Evolutionary conservation across 176 grass and related monocot genomes (phyloP), one percentile per base, ranked within the genome.

Genomic region (Saccharum spontaneum): DNA sequence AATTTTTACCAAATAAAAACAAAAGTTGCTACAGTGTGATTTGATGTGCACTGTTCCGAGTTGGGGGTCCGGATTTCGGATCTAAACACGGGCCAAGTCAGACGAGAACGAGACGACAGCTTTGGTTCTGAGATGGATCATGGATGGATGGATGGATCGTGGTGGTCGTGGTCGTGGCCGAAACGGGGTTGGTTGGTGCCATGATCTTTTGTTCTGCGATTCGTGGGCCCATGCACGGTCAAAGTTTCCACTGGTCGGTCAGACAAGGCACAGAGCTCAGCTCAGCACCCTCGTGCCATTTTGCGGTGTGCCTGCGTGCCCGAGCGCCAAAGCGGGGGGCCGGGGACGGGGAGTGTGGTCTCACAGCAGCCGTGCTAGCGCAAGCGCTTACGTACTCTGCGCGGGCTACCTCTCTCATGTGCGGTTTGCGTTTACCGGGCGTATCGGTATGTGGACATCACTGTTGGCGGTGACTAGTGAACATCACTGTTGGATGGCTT

Each of bases 51-150:
- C n/a, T n/a, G n/a, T n/a, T n/a, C n/a, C n/a, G n/a, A n/a, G n/a
- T n/a, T n/a, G n/a, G n/a, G n/a, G n/a, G n/a, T n/a, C n/a, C n/a
- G n/a, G n/a, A n/a, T n/a, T n/a, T n/a, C n/a, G n/a, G n/a, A n/a
- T n/a, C n/a, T n/a, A n/a, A n/a, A n/a, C n/a, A n/a, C n/a, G n/a
- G 72, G 43, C 44, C 44, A 49, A 75, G 72, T 75, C 45, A 75
- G 72, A 75, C 45, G 72, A 33, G 6, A 15, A 59, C 22, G 55
- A 59, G 20, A 59, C 55, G 22, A 59, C 55, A 59, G 55, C n/a
- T 14, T 44, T 13, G 54, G 7, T n/a, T 36, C 34, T 33, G 33
- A 33, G 33, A 33, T 70, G 36, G 54, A 0, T n/a, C n/a, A n/a
- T n/a, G 20, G 54, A 4, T 71, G 38, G 39, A 7, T 71, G 38